Base-by-base conservation (phyloP, 2,329 filamentous ascomycete species). In the Diaporthe capsici region DNA sequence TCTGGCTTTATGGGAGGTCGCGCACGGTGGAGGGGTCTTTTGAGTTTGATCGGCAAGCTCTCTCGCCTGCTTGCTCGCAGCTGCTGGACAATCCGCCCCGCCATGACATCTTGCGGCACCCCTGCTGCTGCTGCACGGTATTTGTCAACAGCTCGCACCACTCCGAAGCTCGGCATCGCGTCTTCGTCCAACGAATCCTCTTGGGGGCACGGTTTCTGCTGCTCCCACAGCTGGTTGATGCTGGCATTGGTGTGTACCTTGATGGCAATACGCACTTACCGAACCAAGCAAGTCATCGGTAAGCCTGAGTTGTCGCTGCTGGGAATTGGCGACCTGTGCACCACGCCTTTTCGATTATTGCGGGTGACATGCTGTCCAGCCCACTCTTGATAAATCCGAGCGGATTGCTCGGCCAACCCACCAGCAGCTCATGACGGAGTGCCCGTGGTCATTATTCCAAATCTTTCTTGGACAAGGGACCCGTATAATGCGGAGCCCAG, bases 21-120 rank as follows among this genome's bases (percentile, higher is more conserved):
- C 44, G 42, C 51, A 39, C n/a, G 44, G 28, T 51, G 55, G 73
- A 75, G 73, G 73, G 73, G 73, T 71, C 55, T 71, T 75, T 63
- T 75, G 63, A 61, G 63, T 75, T 71, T 60, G 51, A 70, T 70
- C 49, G 71, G 60, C 71, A 65, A 65, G 57, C 57, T 60, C 42
- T 53, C 31, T 37, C 65, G 37, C 65, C 10, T 42, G 65, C 65
- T 55, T 39, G 49, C 17, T 42, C 34, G 3, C 22, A 47, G 47
- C 53, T 25, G 12, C 51, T 44, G 15, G 28, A 71, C 49, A 20
- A 22, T 25, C 60, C 60, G 61, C 72, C 73, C 73, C 73, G 51
- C 73, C 73, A 72, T 72, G 67, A 75, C 73, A 72, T 72, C n/a
- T 61, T 75, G 34, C n/a, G 25, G 22, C 7, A 39, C 47, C 47